phyloP scores from a whole-genome alignment of 352 stramenopile species.

The Globisporangium radiosum region DNA sequence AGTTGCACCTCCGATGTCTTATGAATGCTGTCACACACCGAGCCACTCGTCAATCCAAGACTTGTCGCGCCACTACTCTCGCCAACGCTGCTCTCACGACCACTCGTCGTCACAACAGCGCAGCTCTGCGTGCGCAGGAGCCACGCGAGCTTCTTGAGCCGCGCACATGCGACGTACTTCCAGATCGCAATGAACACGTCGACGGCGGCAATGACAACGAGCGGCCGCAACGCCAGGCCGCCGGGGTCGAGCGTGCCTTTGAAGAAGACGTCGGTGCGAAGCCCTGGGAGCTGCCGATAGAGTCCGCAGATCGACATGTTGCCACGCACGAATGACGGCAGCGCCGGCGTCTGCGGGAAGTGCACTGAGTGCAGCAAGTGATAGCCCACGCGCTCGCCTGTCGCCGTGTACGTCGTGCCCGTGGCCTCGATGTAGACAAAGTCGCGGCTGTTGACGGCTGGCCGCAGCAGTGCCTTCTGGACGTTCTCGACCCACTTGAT shows the following conservation, averaged over 20 bases:
- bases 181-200: conserved; percentile 22
- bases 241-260: conserved; percentile 31
- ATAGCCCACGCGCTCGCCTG: conserved; percentile 26
- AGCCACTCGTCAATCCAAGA: too few species aligned
- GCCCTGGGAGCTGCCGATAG: conserved; percentile 23
- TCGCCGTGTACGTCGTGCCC: conserved; percentile 13
- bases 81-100: neutral
- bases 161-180: conserved; percentile 11
- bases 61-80: neutral
- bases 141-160: conserved; percentile 13
- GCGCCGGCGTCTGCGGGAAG: conserved; percentile 8
- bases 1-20: too few species aligned
- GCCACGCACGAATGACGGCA: conserved; percentile 17
- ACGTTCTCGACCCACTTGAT: conserved; percentile 34
- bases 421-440: conserved; percentile 27
- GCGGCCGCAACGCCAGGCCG: conserved; percentile 21
- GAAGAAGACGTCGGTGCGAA: conserved; percentile 31
- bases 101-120: neutral
- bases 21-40: too few species aligned
- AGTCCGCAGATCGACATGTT: conserved; percentile 41
- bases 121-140: conserved; percentile 2
- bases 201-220: conserved; percentile 26
- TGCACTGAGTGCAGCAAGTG: conserved; percentile 32
- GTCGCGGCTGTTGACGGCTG: conserved; percentile 24
- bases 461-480: conserved; percentile 19